Evolutionary conservation across 2,329 filamentous ascomycete species (phyloP), one percentile per base, ranked within the genome.

Genomic region (Ascochyta fabae): DNA sequence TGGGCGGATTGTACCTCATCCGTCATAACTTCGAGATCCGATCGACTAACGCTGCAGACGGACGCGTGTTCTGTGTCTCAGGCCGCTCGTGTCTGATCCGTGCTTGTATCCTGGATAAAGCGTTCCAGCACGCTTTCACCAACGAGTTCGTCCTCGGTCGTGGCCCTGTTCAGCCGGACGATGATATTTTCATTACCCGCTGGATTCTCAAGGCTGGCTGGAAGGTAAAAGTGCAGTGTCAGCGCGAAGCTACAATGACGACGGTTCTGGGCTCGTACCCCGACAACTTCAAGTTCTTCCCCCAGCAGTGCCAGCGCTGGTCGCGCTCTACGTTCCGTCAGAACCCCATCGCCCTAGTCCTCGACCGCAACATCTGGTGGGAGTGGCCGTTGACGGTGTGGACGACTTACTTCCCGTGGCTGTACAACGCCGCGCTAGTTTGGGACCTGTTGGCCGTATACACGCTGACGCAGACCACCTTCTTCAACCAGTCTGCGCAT

Each of bases 181-280:
- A 75, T n/a, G 70, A 74, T 39, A 71, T 68, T 26, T 87, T 82
- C 59, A 74, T 84, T 24, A 86, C 84, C 0, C 77, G 85, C 7
- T 82, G 78, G 59, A 74, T 80, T 6, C 75, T 84, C 23, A 72
- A 74, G 9, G 62, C 77, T 3, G 77, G 77, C 6, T 84, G 77
- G 76, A 71, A 77, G 4, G 77, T 86, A 48, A 78, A 79, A 50
- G 79, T 86, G 42, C 85, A 88, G 64, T 79, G 80, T 52, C 76
- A 75, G 3, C 58, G 75, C 0, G 79, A 85, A 6, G 76, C 80
- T 0, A 73, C 76, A 0, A 76, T 87, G 33, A 74, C 78, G 23
- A 87, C 84, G 0, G 77, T 75, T 0, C 72, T 88, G 1, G 66
- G 62, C 3, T 34, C 19, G 4, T 47, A 54, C 16, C 56, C 47